A percentile compares a stretch with the other conserved stretches of the same genome.
Evolutionary conservation across 306 rosid genomes (phyloP).

Genomic region (Herpetospermum pedunculosum): DNA sequence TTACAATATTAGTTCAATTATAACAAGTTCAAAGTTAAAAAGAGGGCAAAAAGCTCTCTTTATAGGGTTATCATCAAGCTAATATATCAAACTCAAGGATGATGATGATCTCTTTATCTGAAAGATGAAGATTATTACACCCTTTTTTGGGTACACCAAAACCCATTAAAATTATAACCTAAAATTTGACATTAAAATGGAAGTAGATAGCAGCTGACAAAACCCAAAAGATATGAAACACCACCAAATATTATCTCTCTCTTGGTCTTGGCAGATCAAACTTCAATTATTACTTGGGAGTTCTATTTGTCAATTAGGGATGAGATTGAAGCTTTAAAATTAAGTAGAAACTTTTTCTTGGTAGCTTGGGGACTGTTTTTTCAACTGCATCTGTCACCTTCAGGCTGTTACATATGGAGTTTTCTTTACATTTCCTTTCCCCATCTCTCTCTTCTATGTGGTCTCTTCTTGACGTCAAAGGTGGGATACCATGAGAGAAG

Average conservation of each 20-base stretch:
- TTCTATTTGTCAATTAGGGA: neutral
- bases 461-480: neutral
- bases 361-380: neutral
- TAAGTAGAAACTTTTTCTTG: neutral
- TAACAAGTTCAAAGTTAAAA: neutral
- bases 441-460: neutral
- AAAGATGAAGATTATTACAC: slow-evolving; percentile 5
- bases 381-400: neutral
- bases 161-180: neutral
- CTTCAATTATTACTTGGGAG: neutral
- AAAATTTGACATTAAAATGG: neutral
- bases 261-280: neutral
- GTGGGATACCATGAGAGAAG: neutral
- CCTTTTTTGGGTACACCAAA: slow-evolving; percentile 10
- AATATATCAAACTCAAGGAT: neutral
- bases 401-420: slow-evolving; percentile 1
- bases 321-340: neutral
- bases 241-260: neutral
- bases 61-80: neutral
- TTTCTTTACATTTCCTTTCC: neutral
- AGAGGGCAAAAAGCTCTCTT: neutral
- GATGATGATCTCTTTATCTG: neutral
- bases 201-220: neutral
- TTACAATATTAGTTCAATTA: neutral
- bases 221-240: neutral